Evolutionary conservation across 2,329 filamentous ascomycete genomes (phyloP), one percentile per base, ranked within the genome.

Genomic region (Talaromyces sp.): DNA sequence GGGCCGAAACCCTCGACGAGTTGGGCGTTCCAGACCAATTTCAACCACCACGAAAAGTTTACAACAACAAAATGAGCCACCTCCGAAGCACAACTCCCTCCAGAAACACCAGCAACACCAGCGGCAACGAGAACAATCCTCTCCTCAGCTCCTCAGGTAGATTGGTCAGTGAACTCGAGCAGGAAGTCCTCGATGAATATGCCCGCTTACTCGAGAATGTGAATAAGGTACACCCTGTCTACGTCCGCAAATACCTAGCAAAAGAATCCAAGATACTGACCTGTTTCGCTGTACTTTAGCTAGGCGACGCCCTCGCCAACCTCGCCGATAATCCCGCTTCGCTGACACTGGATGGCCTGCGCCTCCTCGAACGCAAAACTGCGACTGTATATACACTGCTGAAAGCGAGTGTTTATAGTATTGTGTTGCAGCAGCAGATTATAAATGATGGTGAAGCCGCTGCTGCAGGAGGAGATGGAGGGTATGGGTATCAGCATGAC

Each of bases 391-490:
- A 96, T 79, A 99, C 95, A 68, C 80, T 98, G 75, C 85, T 99
- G 75, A 99, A 99, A 83, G 94, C 95, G 19, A 98, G 94, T 78
- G 95, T 99, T 69, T 99, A 99, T 81, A 96, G 91, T 75, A 99
- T 99, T 81, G 93, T 99, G 67, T 79, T 99, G 82, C 94, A 99
- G 85, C 94, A 98, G 85, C 92, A 98, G 85, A 92, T 96, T 73
- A 89, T 90, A 68, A 91, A 89, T 79, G 90, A 78, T 71, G 74
- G 74, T 69, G 75, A 77, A 35, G 52, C 33, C 39, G 49, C 49
- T 45, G 41, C n/a, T 56, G 35, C 58, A 31, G 8, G 35, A 27
- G 70, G 69, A 47, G 70, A 71, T 59, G 66, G 73, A 67, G 70
- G 68, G 65, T 69, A 67, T 56, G 54, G 57, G 70, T 52, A 65